These are phyloP conservation scores for Apostasia ramifera DNA, from an alignment of 106 monocot species.

Conservation along the genomic window DNA sequence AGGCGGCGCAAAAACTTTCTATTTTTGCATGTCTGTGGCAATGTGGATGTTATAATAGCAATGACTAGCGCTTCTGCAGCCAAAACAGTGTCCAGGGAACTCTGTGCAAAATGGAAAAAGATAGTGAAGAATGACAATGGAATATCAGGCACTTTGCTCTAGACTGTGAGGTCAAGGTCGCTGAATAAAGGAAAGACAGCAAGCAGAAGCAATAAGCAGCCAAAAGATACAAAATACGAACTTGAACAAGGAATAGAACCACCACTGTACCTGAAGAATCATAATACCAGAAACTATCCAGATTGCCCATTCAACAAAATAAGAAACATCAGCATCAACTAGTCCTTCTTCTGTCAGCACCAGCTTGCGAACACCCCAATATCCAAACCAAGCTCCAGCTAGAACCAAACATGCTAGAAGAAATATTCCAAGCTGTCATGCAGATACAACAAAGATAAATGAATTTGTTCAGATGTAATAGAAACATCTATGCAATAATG, in stretches of 20 bases:
- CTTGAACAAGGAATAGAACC: background rate
- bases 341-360: conserved; percentile 74
- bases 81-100: conserved; percentile 60
- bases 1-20: conserved; percentile 19
- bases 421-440: conserved; percentile 58
- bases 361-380: conserved; percentile 90
- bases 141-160: background rate
- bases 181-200: background rate
- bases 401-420: conserved; percentile 49
- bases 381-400: conserved; percentile 94
- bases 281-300: conserved; percentile 56
- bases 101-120: conserved; percentile 24
- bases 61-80: conserved; percentile 32
- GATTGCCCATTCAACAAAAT: conserved; percentile 85
- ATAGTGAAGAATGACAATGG: background rate
- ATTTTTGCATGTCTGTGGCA: conserved; percentile 23
- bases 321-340: conserved; percentile 64
- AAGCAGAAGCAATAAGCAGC: background rate
- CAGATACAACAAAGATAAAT: conserved; percentile 1
- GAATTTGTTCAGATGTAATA: background rate
- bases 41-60: conserved; percentile 25
- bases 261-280: conserved; percentile 55
- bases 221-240: background rate
- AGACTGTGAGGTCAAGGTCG: background rate
- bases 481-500: too few species aligned